Conservation (phyloP, 352 stramenopile genomes). For the Blastocystis sp. region DNA sequence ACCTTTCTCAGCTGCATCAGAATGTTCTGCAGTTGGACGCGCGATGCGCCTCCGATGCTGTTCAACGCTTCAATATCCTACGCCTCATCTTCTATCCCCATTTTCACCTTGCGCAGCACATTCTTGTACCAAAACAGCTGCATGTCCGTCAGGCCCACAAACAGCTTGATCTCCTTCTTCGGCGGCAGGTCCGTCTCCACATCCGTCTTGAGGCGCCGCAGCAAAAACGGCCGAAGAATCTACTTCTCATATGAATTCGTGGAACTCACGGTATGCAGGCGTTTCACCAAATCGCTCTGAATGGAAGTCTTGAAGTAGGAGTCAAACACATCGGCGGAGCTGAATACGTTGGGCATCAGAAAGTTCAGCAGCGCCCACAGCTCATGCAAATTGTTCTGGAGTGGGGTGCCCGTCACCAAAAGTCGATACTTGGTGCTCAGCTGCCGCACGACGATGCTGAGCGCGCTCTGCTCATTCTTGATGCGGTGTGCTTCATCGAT, state of each 20-base stretch:
- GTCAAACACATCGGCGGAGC: conserved; percentile 93
- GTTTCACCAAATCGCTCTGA: conserved; percentile 86
- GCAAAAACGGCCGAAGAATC: conserved; percentile 92
- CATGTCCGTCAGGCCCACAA: conserved; percentile 92
- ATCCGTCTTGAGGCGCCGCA: conserved; percentile 94
- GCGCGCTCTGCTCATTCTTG: conserved; percentile 96
- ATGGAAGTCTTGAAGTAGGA: conserved; percentile 94
- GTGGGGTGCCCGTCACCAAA: conserved; percentile 85
- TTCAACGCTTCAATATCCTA: conserved; percentile 71
- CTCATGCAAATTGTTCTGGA: conserved; percentile 97
- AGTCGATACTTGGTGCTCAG: conserved; percentile 79
- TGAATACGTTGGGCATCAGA: conserved; percentile 90
- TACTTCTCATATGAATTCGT: conserved; percentile 80
- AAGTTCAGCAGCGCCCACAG: conserved; percentile 99
- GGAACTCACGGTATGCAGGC: conserved; percentile 74
- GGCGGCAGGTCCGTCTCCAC: conserved; percentile 91
- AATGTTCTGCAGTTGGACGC: conserved; percentile 80
- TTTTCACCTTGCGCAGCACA: conserved; percentile 85
- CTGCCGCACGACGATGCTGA: conserved; percentile 75
- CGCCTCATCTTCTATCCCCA: conserved; percentile 59
- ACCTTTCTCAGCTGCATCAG: conserved; percentile 94
- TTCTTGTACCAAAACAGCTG: conserved; percentile 97
- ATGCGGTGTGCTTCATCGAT: conserved; percentile 97
- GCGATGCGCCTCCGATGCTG: conserved; percentile 73
- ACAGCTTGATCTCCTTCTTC: conserved; percentile 97